Percentiles rank a stretch among this genome's conserved stretches.
Conservation (phyloP, 768 basidiomycete species). For the Russula brevipes region DNA sequence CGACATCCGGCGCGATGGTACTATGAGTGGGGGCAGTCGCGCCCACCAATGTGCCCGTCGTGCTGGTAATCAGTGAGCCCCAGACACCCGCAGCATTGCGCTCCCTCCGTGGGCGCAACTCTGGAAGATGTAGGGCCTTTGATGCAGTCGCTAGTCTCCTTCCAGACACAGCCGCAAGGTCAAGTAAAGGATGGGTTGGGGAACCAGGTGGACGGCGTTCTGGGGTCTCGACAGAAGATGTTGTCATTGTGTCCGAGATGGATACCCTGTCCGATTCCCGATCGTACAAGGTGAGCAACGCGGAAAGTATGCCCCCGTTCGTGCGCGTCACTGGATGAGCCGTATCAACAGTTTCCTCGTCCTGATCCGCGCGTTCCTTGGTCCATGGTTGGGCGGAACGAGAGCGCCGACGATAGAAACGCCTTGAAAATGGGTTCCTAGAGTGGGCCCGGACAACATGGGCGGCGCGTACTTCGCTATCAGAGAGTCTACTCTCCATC, state of each 20-base stretch:
- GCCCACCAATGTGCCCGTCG: constrained; percentile 54
- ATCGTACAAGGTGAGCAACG: constrained; percentile 60
- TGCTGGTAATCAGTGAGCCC: constrained; percentile 66
- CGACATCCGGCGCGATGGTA: constrained; percentile 52
- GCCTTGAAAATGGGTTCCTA: constrained; percentile 20
- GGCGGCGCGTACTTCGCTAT: constrained; percentile 34
- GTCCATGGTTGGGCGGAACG: background rate
- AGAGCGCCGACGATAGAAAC: constrained; percentile 3
- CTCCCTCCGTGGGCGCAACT: constrained; percentile 34
- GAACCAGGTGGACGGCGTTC: constrained; percentile 16
- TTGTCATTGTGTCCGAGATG: constrained; percentile 15
- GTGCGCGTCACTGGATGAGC: constrained; percentile 25
- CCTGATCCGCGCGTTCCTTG: constrained; percentile 10
- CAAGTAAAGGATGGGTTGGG: constrained; percentile 8
- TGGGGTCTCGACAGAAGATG: constrained; percentile 28
- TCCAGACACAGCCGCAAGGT: constrained; percentile 17
- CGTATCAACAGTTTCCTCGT: constrained; percentile 14
- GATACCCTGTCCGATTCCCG: constrained; percentile 29
- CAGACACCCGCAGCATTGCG: constrained; percentile 57
- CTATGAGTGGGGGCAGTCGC: constrained; percentile 50
- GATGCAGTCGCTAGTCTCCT: constrained; percentile 15
- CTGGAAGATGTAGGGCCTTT: constrained; percentile 14
- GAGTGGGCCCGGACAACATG: constrained; percentile 44
- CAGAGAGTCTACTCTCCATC: background rate
- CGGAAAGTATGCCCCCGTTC: constrained; percentile 55